Conservation (phyloP, 2,329 filamentous ascomycete genomes). For the Gaeumannomyces tritici region DNA sequence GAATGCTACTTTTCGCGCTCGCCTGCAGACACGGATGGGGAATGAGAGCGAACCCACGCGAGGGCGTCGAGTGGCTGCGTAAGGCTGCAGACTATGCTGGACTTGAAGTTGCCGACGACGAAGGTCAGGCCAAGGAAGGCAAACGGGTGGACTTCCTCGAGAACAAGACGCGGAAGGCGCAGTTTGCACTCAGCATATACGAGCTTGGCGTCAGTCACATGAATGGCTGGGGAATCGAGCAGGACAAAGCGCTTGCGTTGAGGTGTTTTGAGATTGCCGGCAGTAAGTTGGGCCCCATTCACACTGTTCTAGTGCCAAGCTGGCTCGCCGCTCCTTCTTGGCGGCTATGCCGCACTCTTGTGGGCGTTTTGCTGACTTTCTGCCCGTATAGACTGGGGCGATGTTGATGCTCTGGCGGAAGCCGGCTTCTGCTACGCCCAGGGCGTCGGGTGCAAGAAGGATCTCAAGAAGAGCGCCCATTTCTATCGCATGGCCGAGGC, state of each 20-base stretch:
- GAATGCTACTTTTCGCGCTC: constrained; percentile 91
- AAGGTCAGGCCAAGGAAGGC: constrained; percentile 52
- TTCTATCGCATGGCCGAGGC: constrained; percentile 86
- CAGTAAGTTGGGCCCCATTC: constrained; percentile 37
- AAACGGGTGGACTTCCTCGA: constrained; percentile 57
- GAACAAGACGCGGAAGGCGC: constrained; percentile 75
- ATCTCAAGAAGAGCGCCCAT: constrained; percentile 85
- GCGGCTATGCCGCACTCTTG: neutral
- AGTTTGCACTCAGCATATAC: constrained; percentile 92
- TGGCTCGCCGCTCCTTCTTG: neutral
- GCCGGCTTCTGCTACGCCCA: constrained; percentile 95
- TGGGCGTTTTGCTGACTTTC: neutral
- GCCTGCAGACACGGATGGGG: constrained; percentile 97
- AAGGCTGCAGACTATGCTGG: constrained; percentile 81
- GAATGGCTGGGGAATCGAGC: constrained; percentile 95
- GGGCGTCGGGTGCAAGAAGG: constrained; percentile 89
- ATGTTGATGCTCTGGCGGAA: constrained; percentile 87
- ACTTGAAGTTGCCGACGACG: constrained; percentile 74
- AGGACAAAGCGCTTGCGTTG: constrained; percentile 79
- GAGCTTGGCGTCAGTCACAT: constrained; percentile 94
- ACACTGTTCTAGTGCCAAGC: neutral
- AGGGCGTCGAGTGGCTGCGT: constrained; percentile 85
- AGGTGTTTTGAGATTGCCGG: constrained; percentile 95
- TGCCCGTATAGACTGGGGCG: constrained; percentile 64
- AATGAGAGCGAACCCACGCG: constrained; percentile 82